phyloP scores from a whole-genome alignment of 805 yeast genomes.

The Lipomyces spencermartinsiae region DNA sequence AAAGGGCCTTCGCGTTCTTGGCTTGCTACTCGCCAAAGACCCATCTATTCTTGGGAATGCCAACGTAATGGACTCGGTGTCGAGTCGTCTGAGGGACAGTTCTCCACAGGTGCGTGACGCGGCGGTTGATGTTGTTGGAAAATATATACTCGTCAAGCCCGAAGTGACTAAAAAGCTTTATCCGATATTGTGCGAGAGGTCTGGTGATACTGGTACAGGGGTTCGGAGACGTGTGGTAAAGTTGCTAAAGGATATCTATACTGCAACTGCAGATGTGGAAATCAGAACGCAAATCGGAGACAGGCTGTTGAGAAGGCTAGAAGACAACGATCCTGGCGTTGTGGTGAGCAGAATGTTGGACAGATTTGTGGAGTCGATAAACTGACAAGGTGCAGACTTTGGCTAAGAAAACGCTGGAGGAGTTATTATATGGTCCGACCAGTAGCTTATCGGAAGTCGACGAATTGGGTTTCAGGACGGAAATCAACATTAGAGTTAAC shows the following conservation, averaged over 20 bases:
- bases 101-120: slow-evolving; percentile 81
- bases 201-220: slow-evolving; percentile 64
- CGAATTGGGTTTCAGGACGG: slow-evolving; percentile 19
- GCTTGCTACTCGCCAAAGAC: slow-evolving; percentile 61
- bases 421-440: slow-evolving; percentile 22
- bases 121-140: slow-evolving; percentile 67
- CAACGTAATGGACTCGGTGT: slow-evolving; percentile 59
- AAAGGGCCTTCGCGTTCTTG: slow-evolving; percentile 68
- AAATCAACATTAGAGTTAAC: slow-evolving; percentile 15
- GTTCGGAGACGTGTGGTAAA: slow-evolving; percentile 69
- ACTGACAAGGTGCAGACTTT: slow-evolving; percentile 18
- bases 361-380: neutral
- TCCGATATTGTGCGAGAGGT: slow-evolving; percentile 55
- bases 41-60: slow-evolving; percentile 57
- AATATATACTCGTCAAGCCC: slow-evolving; percentile 54
- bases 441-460: slow-evolving; percentile 6
- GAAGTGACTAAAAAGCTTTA: slow-evolving; percentile 57
- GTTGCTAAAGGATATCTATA: slow-evolving; percentile 58
- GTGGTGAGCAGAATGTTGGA: neutral
- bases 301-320: slow-evolving; percentile 60
- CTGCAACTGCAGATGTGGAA: slow-evolving; percentile 43
- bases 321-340: slow-evolving; percentile 70
- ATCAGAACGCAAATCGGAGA: slow-evolving; percentile 55
- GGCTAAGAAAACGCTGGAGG: slow-evolving; percentile 27
- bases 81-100: slow-evolving; percentile 59